Base-by-base conservation (phyloP, 1,284 basidiomycete species). In the Apiotrichum mycotoxinovorans region DNA sequence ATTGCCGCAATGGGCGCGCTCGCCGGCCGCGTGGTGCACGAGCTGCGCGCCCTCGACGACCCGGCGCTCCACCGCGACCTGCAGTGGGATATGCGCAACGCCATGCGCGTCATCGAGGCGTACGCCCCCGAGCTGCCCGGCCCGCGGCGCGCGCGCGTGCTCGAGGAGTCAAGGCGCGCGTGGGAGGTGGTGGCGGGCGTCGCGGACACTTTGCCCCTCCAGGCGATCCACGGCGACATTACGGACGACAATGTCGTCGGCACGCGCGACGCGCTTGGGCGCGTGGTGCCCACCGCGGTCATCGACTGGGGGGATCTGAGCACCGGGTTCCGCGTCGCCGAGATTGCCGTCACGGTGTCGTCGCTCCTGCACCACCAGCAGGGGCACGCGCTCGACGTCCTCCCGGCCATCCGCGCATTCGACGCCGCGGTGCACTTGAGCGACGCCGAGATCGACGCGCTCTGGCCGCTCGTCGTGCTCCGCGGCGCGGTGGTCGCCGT, bases 201-300 rank as follows among this genome's bases (percentile, higher is more conserved):
- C 0, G 8, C 26, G 10, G 3, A 14, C 4, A 1, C 23, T 0
- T 45, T 59, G 4, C 57, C 57, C 4, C 17, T 52, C 20, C 57
- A 59, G 50, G 30, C 50, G 10, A 52, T 59, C 40, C 57, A 59
- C 30, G 57, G 57, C 10, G 57, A 59, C 50, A 55, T 59, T 17
- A 59, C 53, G 7, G 57, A 59, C 53, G 57, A 59, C 57, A 59
- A 59, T 18, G 53, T 59, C 26, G 53, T 59, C 15, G 57, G 57
- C 10, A 2, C 15, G 9, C 52, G 57, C 7, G 57, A 59, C 50
- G 40, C n/a, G 4, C n/a, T 55, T 8, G 57, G 53, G 20, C 53
- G 57, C 22, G 52, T 59, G 11, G 8, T 27, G 12, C 57, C 57
- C 1, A 2, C 25, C 0, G 38, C 53, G 1, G 50, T 59, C 17